These are phyloP conservation scores for Alisma plantagoaquatica DNA, from an alignment of 106 monocot genomes.

Conservation along the genomic window DNA sequence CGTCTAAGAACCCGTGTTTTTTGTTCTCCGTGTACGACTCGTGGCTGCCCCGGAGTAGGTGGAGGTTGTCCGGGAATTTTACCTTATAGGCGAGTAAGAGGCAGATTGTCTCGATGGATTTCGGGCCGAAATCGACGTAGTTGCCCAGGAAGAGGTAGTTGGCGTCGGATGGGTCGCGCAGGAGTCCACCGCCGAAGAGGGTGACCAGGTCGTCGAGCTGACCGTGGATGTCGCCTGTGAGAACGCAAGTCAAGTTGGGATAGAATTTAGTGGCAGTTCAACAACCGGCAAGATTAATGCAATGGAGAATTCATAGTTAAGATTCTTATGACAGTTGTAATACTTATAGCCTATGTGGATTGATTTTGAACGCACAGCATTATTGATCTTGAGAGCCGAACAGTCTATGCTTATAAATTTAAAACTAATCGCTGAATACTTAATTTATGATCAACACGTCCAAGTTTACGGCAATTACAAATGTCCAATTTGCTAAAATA, in stretches of 20 bases:
- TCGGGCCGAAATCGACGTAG: constrained; percentile 39
- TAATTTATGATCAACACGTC: too few species aligned
- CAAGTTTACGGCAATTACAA: too few species aligned
- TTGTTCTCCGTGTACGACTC: constrained; percentile 31
- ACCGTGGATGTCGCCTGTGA: constrained; percentile 52
- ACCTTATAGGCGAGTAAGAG: constrained; percentile 49
- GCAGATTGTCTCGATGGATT: constrained; percentile 48
- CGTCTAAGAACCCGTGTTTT: constrained; percentile 43
- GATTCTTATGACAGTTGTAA: too few species aligned
- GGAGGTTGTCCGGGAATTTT: constrained; percentile 40
- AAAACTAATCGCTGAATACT: too few species aligned
- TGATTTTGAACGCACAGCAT: too few species aligned
- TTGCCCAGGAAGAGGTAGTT: constrained; percentile 47
- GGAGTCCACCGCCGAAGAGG: constrained; percentile 32
- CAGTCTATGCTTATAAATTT: too few species aligned
- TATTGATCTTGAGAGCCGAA: too few species aligned
- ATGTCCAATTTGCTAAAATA: too few species aligned
- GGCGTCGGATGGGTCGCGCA: constrained; percentile 31
- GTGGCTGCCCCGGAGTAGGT: constrained; percentile 41
- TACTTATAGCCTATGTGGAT: too few species aligned
- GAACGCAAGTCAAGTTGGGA: neutral
- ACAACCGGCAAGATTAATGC: neutral
- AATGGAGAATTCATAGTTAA: too few species aligned
- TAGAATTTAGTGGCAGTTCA: neutral
- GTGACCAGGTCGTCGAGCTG: constrained; percentile 36